Conservation (phyloP, 1,284 basidiomycete genomes). For the Tilletiopsis washingtonensis region DNA sequence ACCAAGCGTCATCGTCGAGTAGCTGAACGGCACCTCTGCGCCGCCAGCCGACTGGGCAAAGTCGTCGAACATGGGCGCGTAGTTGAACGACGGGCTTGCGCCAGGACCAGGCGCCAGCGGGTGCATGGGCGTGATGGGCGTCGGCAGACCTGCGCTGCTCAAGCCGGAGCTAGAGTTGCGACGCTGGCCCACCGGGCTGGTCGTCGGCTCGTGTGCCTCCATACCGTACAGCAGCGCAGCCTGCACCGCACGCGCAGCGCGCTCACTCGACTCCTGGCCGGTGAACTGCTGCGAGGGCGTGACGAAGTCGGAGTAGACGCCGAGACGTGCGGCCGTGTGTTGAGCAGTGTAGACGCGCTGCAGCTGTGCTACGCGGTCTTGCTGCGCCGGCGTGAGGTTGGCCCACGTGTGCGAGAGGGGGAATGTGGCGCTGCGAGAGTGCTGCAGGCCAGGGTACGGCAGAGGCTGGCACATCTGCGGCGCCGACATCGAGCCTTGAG, state of each 20-base stretch:
- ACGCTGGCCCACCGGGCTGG: constrained; percentile 4
- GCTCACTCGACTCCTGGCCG: constrained; percentile 22
- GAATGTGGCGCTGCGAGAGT: background rate
- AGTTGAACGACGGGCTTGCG: too few species aligned
- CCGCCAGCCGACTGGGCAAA: too few species aligned
- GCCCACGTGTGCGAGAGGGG: background rate
- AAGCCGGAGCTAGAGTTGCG: constrained; percentile 15
- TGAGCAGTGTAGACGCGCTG: constrained; percentile 21
- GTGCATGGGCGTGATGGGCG: constrained; percentile 24
- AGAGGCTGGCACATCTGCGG: constrained; percentile 8
- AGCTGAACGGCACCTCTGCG: background rate
- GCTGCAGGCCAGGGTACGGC: constrained; percentile 5
- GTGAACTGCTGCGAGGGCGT: constrained; percentile 20
- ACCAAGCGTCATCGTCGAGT: background rate
- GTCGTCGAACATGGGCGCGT: too few species aligned
- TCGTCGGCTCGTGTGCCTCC: constrained; percentile 11
- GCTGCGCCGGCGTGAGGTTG: constrained; percentile 9
- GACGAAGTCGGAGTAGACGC: constrained; percentile 26
- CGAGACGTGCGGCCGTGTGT: constrained; percentile 16
- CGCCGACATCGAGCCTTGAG: constrained; percentile 6
- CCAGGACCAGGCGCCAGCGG: constrained; percentile 18
- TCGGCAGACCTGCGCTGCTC: constrained; percentile 13
- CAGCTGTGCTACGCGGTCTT: constrained; percentile 16
- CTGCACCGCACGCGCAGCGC: constrained; percentile 22
- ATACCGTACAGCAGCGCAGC: constrained; percentile 28